Base-by-base conservation (phyloP, 2,329 filamentous ascomycete genomes). In the Chalaropsis thielavioides region DNA sequence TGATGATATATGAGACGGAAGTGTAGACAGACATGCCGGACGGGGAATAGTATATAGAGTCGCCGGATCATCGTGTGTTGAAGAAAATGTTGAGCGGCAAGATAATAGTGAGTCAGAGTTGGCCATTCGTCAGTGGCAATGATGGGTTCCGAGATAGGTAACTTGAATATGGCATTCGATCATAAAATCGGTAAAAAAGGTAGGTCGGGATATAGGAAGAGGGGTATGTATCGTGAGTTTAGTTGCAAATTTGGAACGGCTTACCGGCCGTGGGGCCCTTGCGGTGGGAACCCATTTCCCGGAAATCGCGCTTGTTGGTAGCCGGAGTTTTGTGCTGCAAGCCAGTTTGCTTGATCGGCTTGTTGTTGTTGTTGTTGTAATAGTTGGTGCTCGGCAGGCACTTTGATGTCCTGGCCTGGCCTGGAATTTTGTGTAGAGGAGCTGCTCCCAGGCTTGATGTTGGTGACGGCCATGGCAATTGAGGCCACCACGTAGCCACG, bases 401-500 rank as follows among this genome's bases (percentile, higher is more conserved):
- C 67, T 73, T 87, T 87, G 69, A 81, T 79, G 68, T 86, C 83
- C 60, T 82, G 81, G 66, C 74, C 74, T 5, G 74, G 41, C 70
- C 65, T 62, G 68, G 65, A 66, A 63, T 66, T 61, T 68, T 68
- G 58, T 72, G 41, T 10, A n/a, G 58, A 43, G 13, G 56, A 46
- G 19, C 41, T 56, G 6, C 59, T 69, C 27, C 81, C 78, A 61
- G 85, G 81, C 43, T 86, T 79, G 61, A 89, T 81, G 68, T 84
- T 82, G 66, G 85, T 87, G 67, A 92, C 85, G 54, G 87, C 86
- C 70, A 86, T 82, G 13, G 88, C 83, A 69, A 92, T 88, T 2
- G 85, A 85, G 64, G 85, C 82, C 67, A 91, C 84, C 66, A 92
- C 85, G 70, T 88, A 88, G 69, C 82, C 81, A 66, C 88, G 83